Conservation (phyloP, 176 grass and related monocot genomes). For the Oryza officinalis region DNA sequence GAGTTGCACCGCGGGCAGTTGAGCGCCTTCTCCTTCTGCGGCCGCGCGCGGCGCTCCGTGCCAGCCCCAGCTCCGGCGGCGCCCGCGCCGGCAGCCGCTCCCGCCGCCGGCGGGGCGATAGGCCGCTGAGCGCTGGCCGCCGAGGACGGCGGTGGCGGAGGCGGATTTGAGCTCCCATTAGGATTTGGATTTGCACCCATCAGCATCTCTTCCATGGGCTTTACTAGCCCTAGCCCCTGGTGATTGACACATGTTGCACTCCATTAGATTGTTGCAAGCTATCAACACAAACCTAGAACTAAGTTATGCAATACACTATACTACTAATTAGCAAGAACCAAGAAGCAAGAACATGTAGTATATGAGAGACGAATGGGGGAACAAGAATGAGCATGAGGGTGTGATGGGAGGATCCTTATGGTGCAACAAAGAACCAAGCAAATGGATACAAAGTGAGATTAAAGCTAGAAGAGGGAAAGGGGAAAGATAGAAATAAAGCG, state of each 20-base stretch:
- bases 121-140: conserved; percentile 28
- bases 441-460: conserved; percentile 80
- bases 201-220: conserved; percentile 83
- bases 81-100: conserved; percentile 5
- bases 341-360: conserved; percentile 43
- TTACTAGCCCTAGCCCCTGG: conserved; percentile 74
- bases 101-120: background rate
- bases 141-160: conserved; percentile 4
- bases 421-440: conserved; percentile 74
- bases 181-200: conserved; percentile 51
- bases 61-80: conserved; percentile 30
- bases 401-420: conserved; percentile 36
- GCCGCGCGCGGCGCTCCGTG: conserved; percentile 54
- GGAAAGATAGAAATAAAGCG: conserved; percentile 40
- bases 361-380: background rate
- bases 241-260: conserved; percentile 41
- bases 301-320: background rate
- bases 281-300: background rate
- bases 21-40: conserved; percentile 77
- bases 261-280: conserved; percentile 27
- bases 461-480: conserved; percentile 54
- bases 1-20: conserved; percentile 89
- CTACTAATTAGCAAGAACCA: conserved; percentile 26
- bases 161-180: conserved; percentile 34
- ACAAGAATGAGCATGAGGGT: background rate